Base-by-base conservation (phyloP, 352 stramenopile genomes). In the Aphanomyces invadans region DNA sequence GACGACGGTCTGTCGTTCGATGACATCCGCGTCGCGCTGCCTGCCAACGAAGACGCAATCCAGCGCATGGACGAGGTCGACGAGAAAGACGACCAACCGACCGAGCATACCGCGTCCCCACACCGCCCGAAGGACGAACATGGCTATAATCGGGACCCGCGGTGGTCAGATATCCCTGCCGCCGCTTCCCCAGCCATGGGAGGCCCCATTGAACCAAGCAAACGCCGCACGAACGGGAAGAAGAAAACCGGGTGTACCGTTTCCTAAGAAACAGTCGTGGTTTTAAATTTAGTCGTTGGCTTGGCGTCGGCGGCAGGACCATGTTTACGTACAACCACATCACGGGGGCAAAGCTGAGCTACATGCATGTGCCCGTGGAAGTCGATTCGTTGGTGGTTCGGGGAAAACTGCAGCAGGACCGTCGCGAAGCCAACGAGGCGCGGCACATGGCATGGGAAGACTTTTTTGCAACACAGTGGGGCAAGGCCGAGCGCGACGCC, bases 151-250 rank as follows among this genome's bases (percentile, higher is more conserved):
- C 52, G 38, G 19, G 44, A 42, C 21, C 28, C 17, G 3, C 33
- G 17, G 4, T 33, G 29, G 28, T 21, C 45, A 12, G 36, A 42
- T 19, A 44, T 56, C 21, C 60, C 70, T 42, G 68, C 72, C 23
- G 11, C 1, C 29, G 21, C 10, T 2, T 26, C 17, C 9, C 17
- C 3, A 52, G 17, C 5, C 23, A 17, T 21, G 32, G 31, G 17
- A 39, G 33, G 23, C 23, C 28, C 10, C 33, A 12, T 65, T 21
- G 42, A 23, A 53, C 76, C 76, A 10, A 87, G 78, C 72, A 87
- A 89, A 57, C 66, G 74, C 32, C 78, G 80, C 17, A 89, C 80
- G 15, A 89, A 89, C 45, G 80, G 78, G 48, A 89, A 89, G 70
- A 89, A 89, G 67, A 77, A 63, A 4, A 53, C 17, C 10, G 19